phyloP scores from a whole-genome alignment of 768 basidiomycete species.

The Panaeolus papilionaceus region DNA sequence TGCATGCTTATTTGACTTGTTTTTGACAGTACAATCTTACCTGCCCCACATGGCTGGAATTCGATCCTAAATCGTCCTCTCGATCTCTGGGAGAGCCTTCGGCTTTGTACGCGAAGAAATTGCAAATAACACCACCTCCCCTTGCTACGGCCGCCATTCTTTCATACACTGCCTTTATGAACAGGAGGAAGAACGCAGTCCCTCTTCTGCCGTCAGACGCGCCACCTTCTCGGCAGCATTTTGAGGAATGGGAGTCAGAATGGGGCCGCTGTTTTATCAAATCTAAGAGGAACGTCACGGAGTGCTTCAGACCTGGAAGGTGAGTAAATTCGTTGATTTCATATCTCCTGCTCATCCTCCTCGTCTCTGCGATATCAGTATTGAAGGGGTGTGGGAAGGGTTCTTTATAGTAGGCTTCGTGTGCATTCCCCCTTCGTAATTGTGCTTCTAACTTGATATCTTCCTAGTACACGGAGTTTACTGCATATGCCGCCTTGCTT shows the following conservation, averaged over 20 bases:
- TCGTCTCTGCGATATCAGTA: slow-evolving; percentile 37
- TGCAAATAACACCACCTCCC: slow-evolving; percentile 60
- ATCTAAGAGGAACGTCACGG: slow-evolving; percentile 41
- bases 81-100: slow-evolving; percentile 29
- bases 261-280: slow-evolving; percentile 62
- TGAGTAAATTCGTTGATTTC: slow-evolving; percentile 25
- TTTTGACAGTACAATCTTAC: slow-evolving; percentile 64
- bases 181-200: slow-evolving; percentile 40
- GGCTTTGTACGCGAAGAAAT: slow-evolving; percentile 51
- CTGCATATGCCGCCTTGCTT: slow-evolving; percentile 80
- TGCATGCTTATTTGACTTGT: slow-evolving; percentile 19
- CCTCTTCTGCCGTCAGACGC: slow-evolving; percentile 41
- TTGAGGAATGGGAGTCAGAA: slow-evolving; percentile 69
- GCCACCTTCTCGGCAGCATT: slow-evolving; percentile 37
- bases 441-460: slow-evolving; percentile 9
- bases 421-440: slow-evolving; percentile 7
- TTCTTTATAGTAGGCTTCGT: slow-evolving; percentile 65
- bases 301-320: slow-evolving; percentile 67
- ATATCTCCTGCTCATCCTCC: slow-evolving; percentile 16
- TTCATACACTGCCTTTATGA: slow-evolving; percentile 64
- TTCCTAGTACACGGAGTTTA: slow-evolving; percentile 81
- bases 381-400: slow-evolving; percentile 85
- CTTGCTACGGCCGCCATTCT: slow-evolving; percentile 77
- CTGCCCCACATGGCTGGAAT: slow-evolving; percentile 63
- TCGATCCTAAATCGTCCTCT: slow-evolving; percentile 41